phyloP scores from a whole-genome alignment of 805 yeast species.

The Saturnispora saitoi region DNA sequence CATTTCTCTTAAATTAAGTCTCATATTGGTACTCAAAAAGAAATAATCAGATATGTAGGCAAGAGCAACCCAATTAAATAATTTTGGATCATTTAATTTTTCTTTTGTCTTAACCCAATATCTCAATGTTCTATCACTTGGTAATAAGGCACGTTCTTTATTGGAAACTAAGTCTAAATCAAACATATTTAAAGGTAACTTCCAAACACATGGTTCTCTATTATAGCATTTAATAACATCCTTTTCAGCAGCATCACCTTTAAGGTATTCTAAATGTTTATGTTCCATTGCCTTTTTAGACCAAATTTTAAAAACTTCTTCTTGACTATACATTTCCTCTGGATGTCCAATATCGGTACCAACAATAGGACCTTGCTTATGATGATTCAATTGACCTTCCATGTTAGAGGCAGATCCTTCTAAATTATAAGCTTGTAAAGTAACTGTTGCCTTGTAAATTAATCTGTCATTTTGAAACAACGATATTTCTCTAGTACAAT shows the following conservation, averaged over 20 bases:
- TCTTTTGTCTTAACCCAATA: conserved; percentile 28
- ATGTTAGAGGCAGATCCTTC: conserved; percentile 27
- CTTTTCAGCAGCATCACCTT: conserved; percentile 14
- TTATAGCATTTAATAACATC: conserved; percentile 22
- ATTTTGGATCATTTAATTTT: conserved; percentile 16
- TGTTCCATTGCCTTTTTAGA: conserved; percentile 18
- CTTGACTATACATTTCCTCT: conserved; percentile 24
- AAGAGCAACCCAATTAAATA: conserved; percentile 46
- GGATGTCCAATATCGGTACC: conserved; percentile 24
- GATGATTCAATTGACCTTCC: conserved; percentile 25
- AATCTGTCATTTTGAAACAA: conserved; percentile 46
- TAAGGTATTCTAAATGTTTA: conserved; percentile 19
- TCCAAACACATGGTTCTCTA: conserved; percentile 29
- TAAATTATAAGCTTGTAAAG: conserved; percentile 31
- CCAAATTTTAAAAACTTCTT: conserved; percentile 24
- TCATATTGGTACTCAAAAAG: conserved; percentile 42
- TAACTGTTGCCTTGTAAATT: conserved; percentile 43
- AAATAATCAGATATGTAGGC: conserved; percentile 54
- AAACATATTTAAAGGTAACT: conserved; percentile 27
- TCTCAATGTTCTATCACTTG: conserved; percentile 23
- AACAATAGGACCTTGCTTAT: conserved; percentile 21
- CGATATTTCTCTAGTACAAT: conserved; percentile 43
- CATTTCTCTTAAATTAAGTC: conserved; percentile 40
- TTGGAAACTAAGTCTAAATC: conserved; percentile 20
- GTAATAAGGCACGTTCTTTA: conserved; percentile 12